These are phyloP conservation scores for Globisporangium ultimum DNA, from an alignment of 352 stramenopile species.

Conservation along the genomic window DNA sequence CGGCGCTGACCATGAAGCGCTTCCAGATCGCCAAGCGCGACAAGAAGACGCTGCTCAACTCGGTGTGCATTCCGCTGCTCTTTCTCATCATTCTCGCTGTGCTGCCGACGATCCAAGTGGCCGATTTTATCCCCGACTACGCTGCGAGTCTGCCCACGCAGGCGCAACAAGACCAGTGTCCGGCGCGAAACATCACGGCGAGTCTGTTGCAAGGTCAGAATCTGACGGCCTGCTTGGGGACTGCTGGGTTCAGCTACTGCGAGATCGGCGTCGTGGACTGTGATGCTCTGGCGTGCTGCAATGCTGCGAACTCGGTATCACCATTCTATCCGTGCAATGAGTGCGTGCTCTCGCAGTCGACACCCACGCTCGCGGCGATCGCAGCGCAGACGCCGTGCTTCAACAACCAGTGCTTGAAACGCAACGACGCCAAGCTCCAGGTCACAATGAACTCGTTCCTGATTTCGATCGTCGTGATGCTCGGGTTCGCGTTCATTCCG, in stretches of 20 bases:
- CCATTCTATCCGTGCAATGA: conserved; percentile 41
- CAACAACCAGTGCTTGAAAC: conserved; percentile 23
- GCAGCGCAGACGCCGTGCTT: conserved; percentile 20
- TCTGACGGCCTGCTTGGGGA: conserved; percentile 2
- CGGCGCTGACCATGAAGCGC: conserved; percentile 33
- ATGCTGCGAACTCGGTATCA: conserved; percentile 24
- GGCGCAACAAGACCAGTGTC: conserved; percentile 24
- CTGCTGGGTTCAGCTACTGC: conserved; percentile 35
- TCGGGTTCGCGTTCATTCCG: conserved; percentile 46
- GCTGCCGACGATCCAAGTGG: conserved; percentile 41
- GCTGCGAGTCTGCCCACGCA: conserved; percentile 15
- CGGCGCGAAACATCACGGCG: conserved; percentile 16
- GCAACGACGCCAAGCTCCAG: conserved; percentile 35
- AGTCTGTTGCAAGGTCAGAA: conserved; percentile 15
- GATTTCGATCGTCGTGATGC: conserved; percentile 29
- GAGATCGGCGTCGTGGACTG: conserved; percentile 36
- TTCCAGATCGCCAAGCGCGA: conserved; percentile 44
- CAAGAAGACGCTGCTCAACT: conserved; percentile 35
- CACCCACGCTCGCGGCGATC: conserved; percentile 6
- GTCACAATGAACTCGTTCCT: conserved; percentile 45
- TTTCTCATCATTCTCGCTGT: conserved; percentile 40
- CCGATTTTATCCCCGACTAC: conserved; percentile 42
- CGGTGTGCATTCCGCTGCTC: conserved; percentile 34
- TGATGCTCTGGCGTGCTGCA: conserved; percentile 31
- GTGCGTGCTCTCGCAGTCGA: conserved; percentile 11